These are phyloP conservation scores for Zoysia japonica DNA, from an alignment of 176 grass and related monocot species.

Conservation along the genomic window DNA sequence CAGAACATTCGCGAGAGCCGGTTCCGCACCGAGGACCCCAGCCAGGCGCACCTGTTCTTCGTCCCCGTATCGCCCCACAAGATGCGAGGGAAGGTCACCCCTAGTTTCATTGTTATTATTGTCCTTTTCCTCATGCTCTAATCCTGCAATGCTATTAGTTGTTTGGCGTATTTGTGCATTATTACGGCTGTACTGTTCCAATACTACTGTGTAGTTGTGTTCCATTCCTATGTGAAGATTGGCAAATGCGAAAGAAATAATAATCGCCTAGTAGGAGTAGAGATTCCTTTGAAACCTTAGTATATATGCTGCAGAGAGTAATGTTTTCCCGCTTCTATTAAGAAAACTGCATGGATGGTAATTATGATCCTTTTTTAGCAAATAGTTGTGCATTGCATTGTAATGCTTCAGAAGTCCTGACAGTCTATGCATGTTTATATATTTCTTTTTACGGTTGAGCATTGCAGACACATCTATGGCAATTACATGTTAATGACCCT, in stretches of 20 bases:
- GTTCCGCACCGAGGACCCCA: conserved; percentile 70
- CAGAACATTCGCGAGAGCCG: conserved; percentile 89
- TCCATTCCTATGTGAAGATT: neutral
- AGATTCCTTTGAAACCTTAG: neutral
- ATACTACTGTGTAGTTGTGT: neutral
- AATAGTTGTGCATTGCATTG: neutral
- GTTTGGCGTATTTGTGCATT: neutral
- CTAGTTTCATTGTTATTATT: neutral
- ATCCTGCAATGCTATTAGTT: neutral
- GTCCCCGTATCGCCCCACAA: conserved; percentile 90
- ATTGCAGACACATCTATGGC: neutral
- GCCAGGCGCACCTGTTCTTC: conserved; percentile 77
- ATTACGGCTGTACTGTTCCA: neutral
- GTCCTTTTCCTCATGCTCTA: neutral
- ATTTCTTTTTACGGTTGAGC: neutral
- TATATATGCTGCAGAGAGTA: neutral
- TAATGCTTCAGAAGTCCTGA: neutral
- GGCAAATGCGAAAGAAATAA: neutral
- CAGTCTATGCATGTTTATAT: neutral
- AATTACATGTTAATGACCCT: neutral
- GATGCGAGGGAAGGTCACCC: conserved; percentile 82
- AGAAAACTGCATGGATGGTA: neutral
- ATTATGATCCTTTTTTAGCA: neutral
- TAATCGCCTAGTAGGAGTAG: neutral
- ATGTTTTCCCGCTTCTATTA: neutral